Evolutionary conservation across 257 asterid genomes (phyloP), one percentile per base, ranked within the genome.

Genomic region (Solanum corneliomulleri): DNA sequence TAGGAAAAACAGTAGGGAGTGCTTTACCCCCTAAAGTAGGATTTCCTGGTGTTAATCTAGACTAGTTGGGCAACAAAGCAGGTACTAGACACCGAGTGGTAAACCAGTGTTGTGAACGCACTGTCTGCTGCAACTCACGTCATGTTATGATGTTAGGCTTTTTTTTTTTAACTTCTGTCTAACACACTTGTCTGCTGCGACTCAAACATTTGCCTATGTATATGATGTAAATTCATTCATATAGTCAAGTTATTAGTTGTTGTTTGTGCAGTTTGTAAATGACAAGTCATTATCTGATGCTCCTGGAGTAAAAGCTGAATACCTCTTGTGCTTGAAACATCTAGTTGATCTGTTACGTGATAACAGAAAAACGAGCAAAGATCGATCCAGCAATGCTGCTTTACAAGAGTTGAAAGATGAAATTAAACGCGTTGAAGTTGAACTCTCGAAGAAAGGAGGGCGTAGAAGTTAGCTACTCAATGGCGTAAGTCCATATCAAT

Each of bases 231-330:
- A 13, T 66, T 27, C 60, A 64, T 5, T 42, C 5, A 7, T 29
- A 9, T 85, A n/a, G 12, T 29, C 5, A 2, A 56, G 64, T 56
- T 25, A 41, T 69, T 42, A 8, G 29, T 20, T 62, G 62, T 64
- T 85, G 82, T 23, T 88, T 88, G 70, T 92, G 91, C 95, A 96
- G 99, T 91, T 94, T 86, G 92, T 87, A 83, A 64, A 89, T 23
- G 93, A 91, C 87, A 80, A 76, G 45, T 39, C 91, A 9, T 42
- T 87, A 84, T 84, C 89, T 13, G 92, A 89, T 85, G 89, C 91
- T 74, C 90, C 92, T 41, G 94, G 92, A 91, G 93, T 93, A 18
- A 95, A 93, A 91, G 91, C 93, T 25, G 98, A 93, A 85, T 96
- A 93, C 82, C 90, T 93, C 3, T 92, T 94, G 5, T 96, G 98